Conservation (phyloP, 2,329 filamentous ascomycete genomes). For the Tolypocladium guangdongense region DNA sequence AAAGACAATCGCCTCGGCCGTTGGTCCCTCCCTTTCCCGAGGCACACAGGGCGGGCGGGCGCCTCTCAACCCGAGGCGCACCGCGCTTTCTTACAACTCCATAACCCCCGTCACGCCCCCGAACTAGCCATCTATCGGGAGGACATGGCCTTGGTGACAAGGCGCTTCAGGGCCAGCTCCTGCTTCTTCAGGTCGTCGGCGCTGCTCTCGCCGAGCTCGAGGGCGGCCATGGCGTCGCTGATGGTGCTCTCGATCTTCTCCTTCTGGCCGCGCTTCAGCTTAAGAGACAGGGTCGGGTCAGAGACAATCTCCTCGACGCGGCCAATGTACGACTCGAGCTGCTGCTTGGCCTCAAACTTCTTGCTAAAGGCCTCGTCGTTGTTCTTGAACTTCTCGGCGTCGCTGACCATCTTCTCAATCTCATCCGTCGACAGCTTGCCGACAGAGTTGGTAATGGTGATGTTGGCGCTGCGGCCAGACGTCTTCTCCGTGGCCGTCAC, state of each 20-base stretch:
- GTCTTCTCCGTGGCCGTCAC: slow-evolving; percentile 99
- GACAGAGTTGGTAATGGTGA: slow-evolving; percentile 99
- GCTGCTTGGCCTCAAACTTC: slow-evolving; percentile 97
- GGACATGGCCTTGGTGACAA: slow-evolving; percentile 97
- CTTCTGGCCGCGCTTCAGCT: slow-evolving; percentile 98
- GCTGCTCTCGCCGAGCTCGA: slow-evolving; percentile 85
- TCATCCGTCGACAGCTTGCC: slow-evolving; percentile 91
- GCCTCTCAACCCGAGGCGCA: neutral
- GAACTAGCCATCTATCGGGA: slow-evolving; percentile 54
- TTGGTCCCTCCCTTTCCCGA: slow-evolving; percentile 1
- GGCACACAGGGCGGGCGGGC: neutral
- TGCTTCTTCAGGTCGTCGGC: slow-evolving; percentile 99
- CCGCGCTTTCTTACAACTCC: slow-evolving; percentile 1
- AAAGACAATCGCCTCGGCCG: slow-evolving; percentile 11
- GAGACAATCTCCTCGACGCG: slow-evolving; percentile 98
- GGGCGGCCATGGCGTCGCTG: slow-evolving; percentile 92
- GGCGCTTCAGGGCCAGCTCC: slow-evolving; percentile 93
- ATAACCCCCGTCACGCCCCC: neutral
- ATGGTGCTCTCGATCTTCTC: slow-evolving; percentile 98
- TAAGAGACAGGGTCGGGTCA: slow-evolving; percentile 88
- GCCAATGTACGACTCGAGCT: slow-evolving; percentile 97
- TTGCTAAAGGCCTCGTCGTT: slow-evolving; percentile 98
- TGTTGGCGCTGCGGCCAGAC: slow-evolving; percentile 95
- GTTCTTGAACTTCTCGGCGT: slow-evolving; percentile 97
- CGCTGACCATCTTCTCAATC: slow-evolving; percentile 96